Percentiles rank a stretch among this genome's conserved stretches.
These are phyloP conservation scores for Lecanosticta acicola DNA, from an alignment of 2,329 filamentous ascomycete species.

Conservation along the genomic window DNA sequence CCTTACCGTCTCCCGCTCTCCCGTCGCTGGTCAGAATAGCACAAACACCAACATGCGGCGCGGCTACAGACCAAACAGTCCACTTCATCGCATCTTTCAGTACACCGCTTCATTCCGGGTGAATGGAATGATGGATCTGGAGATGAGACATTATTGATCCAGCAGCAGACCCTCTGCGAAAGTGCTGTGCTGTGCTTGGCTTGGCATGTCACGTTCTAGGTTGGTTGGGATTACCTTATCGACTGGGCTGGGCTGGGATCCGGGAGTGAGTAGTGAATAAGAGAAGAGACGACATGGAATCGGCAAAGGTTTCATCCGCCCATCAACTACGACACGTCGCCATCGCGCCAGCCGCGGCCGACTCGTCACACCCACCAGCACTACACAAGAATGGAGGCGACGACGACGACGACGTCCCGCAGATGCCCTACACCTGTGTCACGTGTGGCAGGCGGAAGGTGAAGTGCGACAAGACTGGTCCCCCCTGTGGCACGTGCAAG, in stretches of 20 bases:
- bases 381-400: constrained; percentile 5
- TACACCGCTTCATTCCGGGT: too few species aligned
- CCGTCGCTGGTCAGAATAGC: too few species aligned
- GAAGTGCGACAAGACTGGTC: constrained; percentile 32
- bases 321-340: constrained; percentile 10
- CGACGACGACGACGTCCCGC: constrained; percentile 6
- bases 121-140: too few species aligned
- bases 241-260: not conserved
- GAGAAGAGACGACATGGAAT: not conserved
- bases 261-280: not conserved
- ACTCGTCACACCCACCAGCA: not conserved
- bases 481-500: constrained; percentile 33
- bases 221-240: too few species aligned
- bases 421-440: constrained; percentile 30
- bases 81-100: too few species aligned
- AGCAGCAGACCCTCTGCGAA: too few species aligned
- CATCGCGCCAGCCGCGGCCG: constrained; percentile 15
- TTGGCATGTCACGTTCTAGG: too few species aligned
- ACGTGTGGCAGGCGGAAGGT: constrained; percentile 37
- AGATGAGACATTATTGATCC: too few species aligned
- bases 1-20: too few species aligned
- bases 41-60: too few species aligned
- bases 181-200: too few species aligned
- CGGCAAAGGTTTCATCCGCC: not conserved
- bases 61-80: too few species aligned